Conservation (phyloP, 805 yeast genomes). For the Saccharomycopsis babjevae region DNA sequence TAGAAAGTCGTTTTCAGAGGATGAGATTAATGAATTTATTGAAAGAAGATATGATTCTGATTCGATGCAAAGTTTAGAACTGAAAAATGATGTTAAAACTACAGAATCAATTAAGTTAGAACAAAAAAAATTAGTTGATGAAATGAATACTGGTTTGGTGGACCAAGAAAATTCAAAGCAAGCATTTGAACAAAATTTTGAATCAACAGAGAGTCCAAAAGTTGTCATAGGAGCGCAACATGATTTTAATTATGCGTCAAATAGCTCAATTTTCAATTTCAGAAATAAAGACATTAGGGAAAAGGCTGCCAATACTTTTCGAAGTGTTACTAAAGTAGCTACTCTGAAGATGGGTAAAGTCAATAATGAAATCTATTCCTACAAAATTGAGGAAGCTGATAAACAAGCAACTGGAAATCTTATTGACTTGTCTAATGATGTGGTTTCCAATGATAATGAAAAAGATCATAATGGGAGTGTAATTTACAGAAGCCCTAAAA, state of each 20-base stretch:
- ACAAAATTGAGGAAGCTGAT: not conserved
- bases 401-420: constrained; percentile 15
- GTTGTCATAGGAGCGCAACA: not conserved
- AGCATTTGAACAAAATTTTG: not conserved
- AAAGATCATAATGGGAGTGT: not conserved
- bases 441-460: constrained; percentile 21
- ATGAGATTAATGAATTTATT: not conserved
- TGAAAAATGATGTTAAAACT: not conserved
- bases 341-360: not conserved
- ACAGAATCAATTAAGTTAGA: not conserved
- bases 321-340: not conserved
- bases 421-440: constrained; percentile 1
- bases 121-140: not conserved
- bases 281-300: constrained; percentile 9
- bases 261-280: not conserved
- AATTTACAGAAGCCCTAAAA: constrained; percentile 47
- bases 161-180: not conserved
- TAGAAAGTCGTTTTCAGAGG: constrained; percentile 17
- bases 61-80: not conserved
- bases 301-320: not conserved
- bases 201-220: not conserved
- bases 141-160: not conserved
- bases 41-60: not conserved
- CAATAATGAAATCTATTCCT: not conserved
- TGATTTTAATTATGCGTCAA: not conserved